Evolutionary conservation across 2,329 filamentous ascomycete species (phyloP), one percentile per base, ranked within the genome.

Genomic region (Biscogniauxia marginata): DNA sequence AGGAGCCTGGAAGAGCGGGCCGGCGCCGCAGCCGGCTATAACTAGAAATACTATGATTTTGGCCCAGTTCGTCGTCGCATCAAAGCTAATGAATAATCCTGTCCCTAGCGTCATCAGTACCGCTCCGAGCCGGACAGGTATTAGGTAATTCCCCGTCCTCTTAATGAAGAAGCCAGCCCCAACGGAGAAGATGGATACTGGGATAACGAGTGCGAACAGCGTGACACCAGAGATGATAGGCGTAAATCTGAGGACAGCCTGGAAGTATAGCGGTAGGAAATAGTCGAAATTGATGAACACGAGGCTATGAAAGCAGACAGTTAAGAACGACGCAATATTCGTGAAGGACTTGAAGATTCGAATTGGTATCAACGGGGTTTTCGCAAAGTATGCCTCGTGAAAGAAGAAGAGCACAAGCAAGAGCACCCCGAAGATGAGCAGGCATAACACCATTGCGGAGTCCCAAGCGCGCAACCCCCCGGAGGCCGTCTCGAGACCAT

Each of bases 201-300:
- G 58, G 7, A 71, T 56, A 11, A 78, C 79, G 24, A 83, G 75
- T 0, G 84, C 80, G 0, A 86, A 73, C 1, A 84, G 74, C 0
- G 83, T 70, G 1, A 82, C 63, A 2, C 71, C 71, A 0, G 79
- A 84, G n/a, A 72, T 75, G 21, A 83, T 72, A 1, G 82, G 81
- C 0, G 76, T 75, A 4, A 79, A 79, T 53, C 74, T 75, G 9
- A 81, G 75, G 1, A 80, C 83, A 1, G 80, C 77, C 66, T 88
- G 84, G 46, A 86, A 80, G 68, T 81, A 87, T 0, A 87, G 74
- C 0, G 85, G 84, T 20, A 87, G 73, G 62, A 84, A 87, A 67
- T 84, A 87, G 54, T 83, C 80, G 11, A 74, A 76, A 0, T 75
- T 77, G 8, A 85, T 84, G 68, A 83, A 84, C 7, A 79, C 77